phyloP scores from a whole-genome alignment of 176 grass and related monocot species.

The Ensete glaucum region DNA sequence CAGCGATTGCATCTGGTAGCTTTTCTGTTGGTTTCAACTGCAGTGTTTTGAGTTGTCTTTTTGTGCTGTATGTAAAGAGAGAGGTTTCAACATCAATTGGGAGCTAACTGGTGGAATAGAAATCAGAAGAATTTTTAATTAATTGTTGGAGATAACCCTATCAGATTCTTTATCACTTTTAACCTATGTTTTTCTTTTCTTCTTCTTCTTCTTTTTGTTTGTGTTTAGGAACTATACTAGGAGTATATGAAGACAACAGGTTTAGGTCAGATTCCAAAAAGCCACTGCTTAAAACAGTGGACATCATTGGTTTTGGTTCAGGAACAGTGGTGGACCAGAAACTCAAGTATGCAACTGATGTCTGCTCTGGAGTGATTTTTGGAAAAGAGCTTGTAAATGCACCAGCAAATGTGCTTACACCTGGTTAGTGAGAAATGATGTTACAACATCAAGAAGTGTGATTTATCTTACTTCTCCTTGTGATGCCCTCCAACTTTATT shows the following conservation, averaged over 20 bases:
- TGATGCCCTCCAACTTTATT: not conserved
- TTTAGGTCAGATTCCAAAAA: slow-evolving; percentile 88
- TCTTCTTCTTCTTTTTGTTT: not conserved
- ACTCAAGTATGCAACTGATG: slow-evolving; percentile 62
- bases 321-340: slow-evolving; percentile 57
- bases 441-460: not conserved
- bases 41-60: not conserved
- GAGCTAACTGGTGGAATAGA: not conserved
- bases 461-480: not conserved
- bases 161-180: not conserved
- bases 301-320: slow-evolving; percentile 71
- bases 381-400: slow-evolving; percentile 97
- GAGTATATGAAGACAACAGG: slow-evolving; percentile 74
- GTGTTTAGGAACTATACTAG: slow-evolving; percentile 56
- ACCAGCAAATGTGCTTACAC: slow-evolving; percentile 92
- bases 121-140: not conserved
- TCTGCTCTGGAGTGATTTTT: slow-evolving; percentile 79
- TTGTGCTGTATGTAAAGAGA: not conserved
- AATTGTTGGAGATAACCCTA: not conserved
- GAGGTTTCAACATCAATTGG: not conserved
- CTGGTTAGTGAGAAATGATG: slow-evolving; percentile 43
- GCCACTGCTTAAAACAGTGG: slow-evolving; percentile 64
- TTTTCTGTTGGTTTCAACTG: not conserved
- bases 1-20: slow-evolving; percentile 68
- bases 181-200: slow-evolving; percentile 10